A percentile compares a stretch with the other conserved stretches of the same genome.
Evolutionary conservation across 805 yeast species (phyloP).

Genomic region (Spathaspora girioi): DNA sequence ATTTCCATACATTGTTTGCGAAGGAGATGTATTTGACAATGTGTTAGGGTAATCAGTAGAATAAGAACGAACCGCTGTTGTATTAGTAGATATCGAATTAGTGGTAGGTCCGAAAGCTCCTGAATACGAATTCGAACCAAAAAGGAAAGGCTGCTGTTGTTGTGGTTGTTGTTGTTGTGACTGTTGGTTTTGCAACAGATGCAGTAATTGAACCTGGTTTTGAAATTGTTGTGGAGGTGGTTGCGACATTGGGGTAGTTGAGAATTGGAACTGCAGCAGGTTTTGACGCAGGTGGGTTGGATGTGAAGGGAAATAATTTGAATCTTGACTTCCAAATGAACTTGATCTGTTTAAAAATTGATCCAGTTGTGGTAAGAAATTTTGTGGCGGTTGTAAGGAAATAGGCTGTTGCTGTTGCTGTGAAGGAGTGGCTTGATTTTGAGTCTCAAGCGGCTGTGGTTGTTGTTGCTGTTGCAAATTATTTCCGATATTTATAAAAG

Average conservation of each 20-base stretch:
- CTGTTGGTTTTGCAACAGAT: neutral
- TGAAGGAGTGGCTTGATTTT: neutral
- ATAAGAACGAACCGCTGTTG: neutral
- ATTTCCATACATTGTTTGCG: constrained; percentile 1
- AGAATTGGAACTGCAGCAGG: neutral
- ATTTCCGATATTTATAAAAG: constrained; percentile 8
- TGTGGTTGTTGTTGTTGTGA: neutral
- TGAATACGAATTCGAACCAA: constrained; percentile 6
- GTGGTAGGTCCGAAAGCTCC: constrained; percentile 1
- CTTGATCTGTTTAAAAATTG: neutral
- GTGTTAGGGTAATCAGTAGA: neutral
- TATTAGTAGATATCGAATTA: neutral
- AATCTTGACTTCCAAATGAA: neutral
- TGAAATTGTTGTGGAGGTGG: neutral
- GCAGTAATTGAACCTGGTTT: neutral
- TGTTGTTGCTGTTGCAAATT: neutral
- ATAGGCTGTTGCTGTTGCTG: neutral
- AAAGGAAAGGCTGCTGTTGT: neutral
- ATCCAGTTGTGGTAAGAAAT: neutral
- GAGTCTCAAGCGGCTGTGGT: neutral
- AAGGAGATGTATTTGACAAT: neutral
- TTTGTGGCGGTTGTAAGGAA: neutral
- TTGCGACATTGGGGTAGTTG: neutral
- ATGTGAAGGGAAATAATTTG: neutral
- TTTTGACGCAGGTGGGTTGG: neutral